Evolutionary conservation across 257 asterid genomes (phyloP), one percentile per base, ranked within the genome.

Genomic region (Fraxinus americana): DNA sequence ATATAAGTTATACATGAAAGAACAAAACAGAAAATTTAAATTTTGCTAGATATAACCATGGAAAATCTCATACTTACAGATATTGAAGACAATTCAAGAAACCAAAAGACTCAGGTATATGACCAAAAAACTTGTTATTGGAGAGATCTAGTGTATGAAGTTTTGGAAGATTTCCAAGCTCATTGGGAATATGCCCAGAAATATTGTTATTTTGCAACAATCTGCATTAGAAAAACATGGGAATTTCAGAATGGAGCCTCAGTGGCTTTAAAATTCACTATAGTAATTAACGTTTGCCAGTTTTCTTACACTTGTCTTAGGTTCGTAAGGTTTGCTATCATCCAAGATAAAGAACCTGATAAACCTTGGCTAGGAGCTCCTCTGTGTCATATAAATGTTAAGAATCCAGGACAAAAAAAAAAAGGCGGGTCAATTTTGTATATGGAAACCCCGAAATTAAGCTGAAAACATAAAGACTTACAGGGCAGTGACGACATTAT

Each of bases 351-450:
- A 71, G 89, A 82, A 78, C 99, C 99, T 65, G 97, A 93, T 87
- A 95, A 83, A 75, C 96, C 98, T 83, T 95, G 98, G 73, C 99
- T 89, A 67, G 99, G 99, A 81, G 96, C 98, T 84, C 95, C 98
- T 21, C 99, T 95, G 93, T 70, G 68, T 7, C 57, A 12, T 25
- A 34, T 67, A 38, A 38, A 43, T 75, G 43, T 34, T 76, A 10
- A 54, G 5, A 63, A 63, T 67, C 75, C 77, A 36, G 73, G 25
- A 77, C 71, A 75, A 36, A 68, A 21, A 72, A 79, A 70, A 1
- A 79, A 25, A n/a, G n/a, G 59, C 7, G 21, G 59, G n/a, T 48
- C 59, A 43, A 29, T 8, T 43, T 11, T 43, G 52, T 43, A 43
- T 43, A 43, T 13, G 52, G 0, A 43, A 39, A 43, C 17, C 52